Percentiles rank a stretch among this genome's conserved stretches.
These are phyloP conservation scores for Capsicum rhomboideum DNA, from an alignment of 257 asterid genomes.

Conservation along the genomic window DNA sequence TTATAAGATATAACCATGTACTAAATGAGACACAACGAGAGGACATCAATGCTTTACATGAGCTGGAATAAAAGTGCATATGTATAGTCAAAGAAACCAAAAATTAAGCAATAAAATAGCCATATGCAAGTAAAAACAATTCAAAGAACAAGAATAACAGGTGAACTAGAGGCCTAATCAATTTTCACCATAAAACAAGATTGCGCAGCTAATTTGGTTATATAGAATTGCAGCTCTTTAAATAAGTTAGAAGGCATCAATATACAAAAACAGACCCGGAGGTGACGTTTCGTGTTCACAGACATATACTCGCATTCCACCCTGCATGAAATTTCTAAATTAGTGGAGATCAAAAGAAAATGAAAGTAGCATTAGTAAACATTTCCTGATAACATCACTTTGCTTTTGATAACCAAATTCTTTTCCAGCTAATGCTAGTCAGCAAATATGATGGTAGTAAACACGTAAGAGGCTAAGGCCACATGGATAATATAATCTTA, in stretches of 20 bases:
- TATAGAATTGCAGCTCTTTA: background rate
- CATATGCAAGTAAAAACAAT: background rate
- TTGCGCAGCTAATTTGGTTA: background rate
- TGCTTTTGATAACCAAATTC: background rate
- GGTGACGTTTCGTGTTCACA: slow-evolving; percentile 78
- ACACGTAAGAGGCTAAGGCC: background rate
- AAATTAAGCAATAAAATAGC: background rate
- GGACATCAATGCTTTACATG: background rate
- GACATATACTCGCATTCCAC: slow-evolving; percentile 63
- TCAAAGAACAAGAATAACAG: background rate
- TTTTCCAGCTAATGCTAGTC: background rate
- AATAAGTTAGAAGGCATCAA: slow-evolving; percentile 2
- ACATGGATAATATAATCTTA: background rate
- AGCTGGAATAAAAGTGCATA: slow-evolving; percentile 5
- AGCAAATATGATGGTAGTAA: background rate
- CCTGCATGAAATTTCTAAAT: slow-evolving; percentile 45
- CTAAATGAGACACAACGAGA: background rate
- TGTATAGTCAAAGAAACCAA: background rate
- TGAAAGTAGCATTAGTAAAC: background rate
- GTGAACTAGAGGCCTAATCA: background rate
- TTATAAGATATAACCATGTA: background rate
- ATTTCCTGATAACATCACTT: background rate
- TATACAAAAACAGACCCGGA: slow-evolving; percentile 49
- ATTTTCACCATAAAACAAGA: background rate
- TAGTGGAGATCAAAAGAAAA: background rate